phyloP scores from a whole-genome alignment of 129 eudicot species.

The Flaveria ramosissima region DNA sequence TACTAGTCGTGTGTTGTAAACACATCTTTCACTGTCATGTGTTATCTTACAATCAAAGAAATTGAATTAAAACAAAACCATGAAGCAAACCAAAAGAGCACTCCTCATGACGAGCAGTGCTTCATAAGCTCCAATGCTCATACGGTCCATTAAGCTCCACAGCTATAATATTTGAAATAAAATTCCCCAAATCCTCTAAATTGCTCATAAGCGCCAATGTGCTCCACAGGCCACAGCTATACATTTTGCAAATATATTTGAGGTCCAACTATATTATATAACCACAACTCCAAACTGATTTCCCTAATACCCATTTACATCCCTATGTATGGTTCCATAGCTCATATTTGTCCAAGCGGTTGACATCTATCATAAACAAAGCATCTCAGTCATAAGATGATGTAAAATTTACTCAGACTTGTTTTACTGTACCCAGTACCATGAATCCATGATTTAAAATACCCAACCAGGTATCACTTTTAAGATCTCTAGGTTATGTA shows the following conservation, averaged over 20 bases:
- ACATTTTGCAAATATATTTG: conserved; percentile 59
- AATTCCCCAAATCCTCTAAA: conserved; percentile 68
- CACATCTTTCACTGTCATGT: conserved; percentile 30
- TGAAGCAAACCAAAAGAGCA: conserved; percentile 98
- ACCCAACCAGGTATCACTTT: conserved; percentile 7
- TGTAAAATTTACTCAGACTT: conserved; percentile 41
- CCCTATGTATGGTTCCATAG: conserved; percentile 96
- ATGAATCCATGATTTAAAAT: background rate
- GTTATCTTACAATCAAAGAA: conserved; percentile 41
- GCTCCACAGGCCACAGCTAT: conserved; percentile 96
- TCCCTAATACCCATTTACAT: conserved; percentile 81
- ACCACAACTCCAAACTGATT: conserved; percentile 74
- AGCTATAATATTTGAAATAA: conserved; percentile 67
- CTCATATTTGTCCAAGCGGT: conserved; percentile 96
- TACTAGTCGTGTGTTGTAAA: conserved; percentile 22
- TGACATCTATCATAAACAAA: conserved; percentile 93
- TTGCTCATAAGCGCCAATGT: conserved; percentile 83
- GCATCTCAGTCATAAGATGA: conserved; percentile 87
- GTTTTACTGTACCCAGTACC: conserved; percentile 21
- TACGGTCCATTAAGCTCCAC: conserved; percentile 86
- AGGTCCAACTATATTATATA: conserved; percentile 48
- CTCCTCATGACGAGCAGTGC: conserved; percentile 93
- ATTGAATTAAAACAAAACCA: conserved; percentile 50
- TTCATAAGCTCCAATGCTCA: conserved; percentile 96
- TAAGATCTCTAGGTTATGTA: conserved; percentile 2